Evolutionary conservation across 1,139 yeast genomes (phyloP), one percentile per base, ranked within the genome.

Genomic region (Groenewaldozyma sp.): DNA sequence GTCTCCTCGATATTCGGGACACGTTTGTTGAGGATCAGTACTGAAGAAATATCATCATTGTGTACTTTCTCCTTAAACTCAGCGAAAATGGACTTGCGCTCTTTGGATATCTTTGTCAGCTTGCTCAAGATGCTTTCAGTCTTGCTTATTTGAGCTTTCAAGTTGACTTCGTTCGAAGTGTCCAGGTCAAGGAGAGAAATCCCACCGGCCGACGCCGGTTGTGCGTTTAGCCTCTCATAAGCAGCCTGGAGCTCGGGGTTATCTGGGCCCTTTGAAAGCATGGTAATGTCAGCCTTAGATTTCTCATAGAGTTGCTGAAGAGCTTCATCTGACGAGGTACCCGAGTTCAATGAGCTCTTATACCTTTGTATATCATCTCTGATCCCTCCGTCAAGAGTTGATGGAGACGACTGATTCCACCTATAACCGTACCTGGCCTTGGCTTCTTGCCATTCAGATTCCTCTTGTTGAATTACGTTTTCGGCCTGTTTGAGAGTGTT

Each of bases 31-130:
- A 82, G 64, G 3, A 91, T 73, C 28, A 91, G 67, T 20, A 81
- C 68, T 42, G 82, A 79, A 0, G 95, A 81, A 38, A 88, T 86
- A 56, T 91, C 96, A 59, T 91, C 98, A 17, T 73, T 69, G 52
- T 81, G 94, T 31, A 84, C 78, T 40, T 73, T 74, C 5, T 67
- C 70, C 55, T 86, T 87, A 54, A 88, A 68, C 37, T 77, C 84
- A 2, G 69, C 69, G 34, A 83, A 66, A 2, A 81, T 69, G 34
- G 75, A 68, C 16, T 64, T 60, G 40, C 94, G 76, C 53, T 82
- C 91, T 24, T 72, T 65, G 51, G 73, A 71, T 28, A 80, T 45
- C 42, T 65, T 62, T 31, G 68, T 70, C 44, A 78, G 54, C 40
- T 66, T 67, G 24, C 58, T 59, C 27, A 68, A 53, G 6, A 71